Evolutionary conservation across 768 basidiomycete species (phyloP).

Genomic region (Infundibulicybe gibba): DNA sequence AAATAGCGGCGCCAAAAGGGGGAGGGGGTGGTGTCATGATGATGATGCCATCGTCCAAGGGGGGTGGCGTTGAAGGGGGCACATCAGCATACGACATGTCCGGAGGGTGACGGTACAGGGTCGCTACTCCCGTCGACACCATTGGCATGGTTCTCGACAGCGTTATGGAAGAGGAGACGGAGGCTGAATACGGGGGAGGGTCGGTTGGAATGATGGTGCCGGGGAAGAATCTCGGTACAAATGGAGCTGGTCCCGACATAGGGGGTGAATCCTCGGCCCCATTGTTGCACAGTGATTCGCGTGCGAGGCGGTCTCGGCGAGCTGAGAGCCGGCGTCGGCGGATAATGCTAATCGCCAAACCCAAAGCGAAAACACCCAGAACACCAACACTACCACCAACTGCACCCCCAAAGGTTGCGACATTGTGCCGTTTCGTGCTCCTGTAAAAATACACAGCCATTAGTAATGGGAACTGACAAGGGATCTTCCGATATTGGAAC

Average conservation of each 20-base stretch:
- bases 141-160: no score
- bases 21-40: no score
- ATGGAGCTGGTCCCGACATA: slow-evolving; percentile 44
- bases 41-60: no score
- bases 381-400: slow-evolving; percentile 50
- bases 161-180: no score
- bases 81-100: no score
- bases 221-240: slow-evolving; percentile 57
- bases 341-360: slow-evolving; percentile 49
- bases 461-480: not conserved
- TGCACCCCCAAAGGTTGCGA: slow-evolving; percentile 51
- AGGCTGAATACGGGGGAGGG: slow-evolving; percentile 20
- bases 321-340: slow-evolving; percentile 38
- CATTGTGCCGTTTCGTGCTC: slow-evolving; percentile 23
- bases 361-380: slow-evolving; percentile 40
- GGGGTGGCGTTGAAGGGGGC: no score
- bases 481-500: not conserved
- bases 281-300: slow-evolving; percentile 20
- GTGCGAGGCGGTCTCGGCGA: slow-evolving; percentile 30
- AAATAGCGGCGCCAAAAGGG: no score
- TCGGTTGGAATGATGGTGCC: slow-evolving; percentile 37
- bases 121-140: no score
- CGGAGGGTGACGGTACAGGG: no score
- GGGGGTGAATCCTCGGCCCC: slow-evolving; percentile 31
- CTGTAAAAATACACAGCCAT: slow-evolving; percentile 9